Conservation (phyloP, 768 basidiomycete genomes). For the Imleria badia region DNA sequence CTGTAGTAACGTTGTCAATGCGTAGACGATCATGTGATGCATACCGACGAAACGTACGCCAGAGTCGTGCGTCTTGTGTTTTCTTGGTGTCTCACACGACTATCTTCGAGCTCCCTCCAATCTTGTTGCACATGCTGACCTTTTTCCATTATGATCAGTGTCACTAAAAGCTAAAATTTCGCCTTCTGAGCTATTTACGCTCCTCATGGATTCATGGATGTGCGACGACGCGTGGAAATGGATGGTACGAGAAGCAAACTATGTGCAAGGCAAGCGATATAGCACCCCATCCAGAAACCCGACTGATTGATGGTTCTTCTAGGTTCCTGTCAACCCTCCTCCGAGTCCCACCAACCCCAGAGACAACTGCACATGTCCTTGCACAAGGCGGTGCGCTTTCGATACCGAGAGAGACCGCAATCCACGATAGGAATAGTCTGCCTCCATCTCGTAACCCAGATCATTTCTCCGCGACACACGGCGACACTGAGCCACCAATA, state of each 20-base stretch:
- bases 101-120: neutral
- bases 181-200: conserved; percentile 61
- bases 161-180: conserved; percentile 78
- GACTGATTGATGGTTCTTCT: neutral
- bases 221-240: conserved; percentile 74
- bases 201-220: conserved; percentile 72
- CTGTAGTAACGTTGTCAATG: no score
- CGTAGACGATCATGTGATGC: no score
- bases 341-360: conserved; percentile 71
- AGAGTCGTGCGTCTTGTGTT: neutral
- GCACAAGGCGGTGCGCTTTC: conserved; percentile 54
- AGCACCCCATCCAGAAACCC: neutral
- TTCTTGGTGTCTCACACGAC: neutral
- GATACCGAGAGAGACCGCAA: conserved; percentile 3
- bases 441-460: neutral
- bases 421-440: neutral
- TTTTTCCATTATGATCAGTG: conserved; percentile 38
- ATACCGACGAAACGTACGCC: no score
- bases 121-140: conserved; percentile 8
- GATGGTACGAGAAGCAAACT: conserved; percentile 43
- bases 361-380: conserved; percentile 67
- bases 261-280: conserved; percentile 15
- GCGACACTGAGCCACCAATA: neutral
- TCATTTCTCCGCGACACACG: neutral
- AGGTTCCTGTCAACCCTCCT: conserved; percentile 70